A percentile compares a stretch with the other conserved stretches of the same genome.
Conservation (phyloP, 495 filamentous ascomycete species). For the Acidiella bohemica region DNA sequence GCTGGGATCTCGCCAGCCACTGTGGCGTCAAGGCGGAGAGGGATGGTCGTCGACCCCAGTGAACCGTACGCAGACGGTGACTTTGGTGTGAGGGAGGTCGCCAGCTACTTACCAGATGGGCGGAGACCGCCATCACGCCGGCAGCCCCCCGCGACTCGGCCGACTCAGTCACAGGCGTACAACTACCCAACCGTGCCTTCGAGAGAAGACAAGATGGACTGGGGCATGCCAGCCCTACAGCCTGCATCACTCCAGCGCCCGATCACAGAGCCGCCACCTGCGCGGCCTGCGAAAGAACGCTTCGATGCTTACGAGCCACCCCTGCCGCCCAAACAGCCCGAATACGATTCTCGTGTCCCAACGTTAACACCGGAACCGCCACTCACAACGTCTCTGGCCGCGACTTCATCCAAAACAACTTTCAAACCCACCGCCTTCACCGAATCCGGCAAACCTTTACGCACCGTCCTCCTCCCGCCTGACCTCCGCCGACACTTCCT, state of each 20-base stretch:
- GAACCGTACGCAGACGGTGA: background rate
- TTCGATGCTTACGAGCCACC: constrained; percentile 36
- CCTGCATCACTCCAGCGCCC: background rate
- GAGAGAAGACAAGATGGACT: constrained; percentile 9
- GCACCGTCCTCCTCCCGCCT: constrained; percentile 74
- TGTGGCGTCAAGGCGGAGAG: constrained; percentile 42
- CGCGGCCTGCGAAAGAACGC: constrained; percentile 25
- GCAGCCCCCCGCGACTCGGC: background rate
- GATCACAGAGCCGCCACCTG: constrained; percentile 7
- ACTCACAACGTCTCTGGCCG: too few relatives aligned
- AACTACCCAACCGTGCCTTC: constrained; percentile 18
- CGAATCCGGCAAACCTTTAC: constrained; percentile 73
- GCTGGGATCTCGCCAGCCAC: constrained; percentile 42
- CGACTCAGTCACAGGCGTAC: constrained; percentile 8
- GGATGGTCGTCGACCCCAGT: constrained; percentile 22
- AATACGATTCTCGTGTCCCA: constrained; percentile 10
- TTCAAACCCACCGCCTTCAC: constrained; percentile 79
- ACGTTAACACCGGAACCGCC: constrained; percentile 27
- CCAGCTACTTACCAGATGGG: background rate
- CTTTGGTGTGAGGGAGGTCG: constrained; percentile 10
- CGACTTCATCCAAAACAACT: constrained; percentile 34
- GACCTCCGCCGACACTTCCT: constrained; percentile 62
- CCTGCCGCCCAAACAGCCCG: constrained; percentile 23
- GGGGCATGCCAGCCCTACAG: constrained; percentile 7
- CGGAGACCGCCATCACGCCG: background rate